These are phyloP conservation scores for Penicillium egyptiacum DNA, from an alignment of 495 filamentous ascomycete genomes.

Conservation along the genomic window DNA sequence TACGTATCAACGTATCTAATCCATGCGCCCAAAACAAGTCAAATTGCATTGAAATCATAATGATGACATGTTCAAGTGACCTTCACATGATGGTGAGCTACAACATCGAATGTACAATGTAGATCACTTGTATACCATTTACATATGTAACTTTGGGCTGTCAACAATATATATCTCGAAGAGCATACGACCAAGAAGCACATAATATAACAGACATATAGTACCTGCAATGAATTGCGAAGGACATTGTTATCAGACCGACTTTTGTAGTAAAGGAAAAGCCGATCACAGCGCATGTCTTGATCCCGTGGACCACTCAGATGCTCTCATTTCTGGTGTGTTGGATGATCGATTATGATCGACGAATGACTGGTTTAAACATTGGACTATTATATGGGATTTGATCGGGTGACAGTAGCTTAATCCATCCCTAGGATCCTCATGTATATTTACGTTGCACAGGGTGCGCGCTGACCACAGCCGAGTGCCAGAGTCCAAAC, in stretches of 20 bases:
- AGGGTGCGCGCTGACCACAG: background rate
- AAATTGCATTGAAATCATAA: background rate
- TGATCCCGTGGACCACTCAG: background rate
- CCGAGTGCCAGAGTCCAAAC: background rate
- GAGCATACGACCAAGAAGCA: background rate
- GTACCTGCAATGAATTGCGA: background rate
- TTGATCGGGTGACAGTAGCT: background rate
- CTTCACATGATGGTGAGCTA: background rate
- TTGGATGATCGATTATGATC: background rate
- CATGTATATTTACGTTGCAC: background rate
- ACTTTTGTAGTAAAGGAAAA: background rate
- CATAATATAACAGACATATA: background rate
- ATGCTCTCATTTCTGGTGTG: background rate
- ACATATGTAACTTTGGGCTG: background rate
- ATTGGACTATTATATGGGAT: background rate
- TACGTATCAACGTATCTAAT: background rate
- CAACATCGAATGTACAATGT: background rate
- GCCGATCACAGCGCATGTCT: background rate
- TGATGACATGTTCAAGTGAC: background rate
- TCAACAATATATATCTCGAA: background rate
- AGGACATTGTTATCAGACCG: background rate
- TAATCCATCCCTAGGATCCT: background rate
- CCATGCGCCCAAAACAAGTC: background rate
- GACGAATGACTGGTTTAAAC: slow-evolving; percentile 1
- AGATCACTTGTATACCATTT: background rate